These are phyloP conservation scores for Acrodontium crateriforme DNA, from an alignment of 2,329 filamentous ascomycete species.

Conservation along the genomic window DNA sequence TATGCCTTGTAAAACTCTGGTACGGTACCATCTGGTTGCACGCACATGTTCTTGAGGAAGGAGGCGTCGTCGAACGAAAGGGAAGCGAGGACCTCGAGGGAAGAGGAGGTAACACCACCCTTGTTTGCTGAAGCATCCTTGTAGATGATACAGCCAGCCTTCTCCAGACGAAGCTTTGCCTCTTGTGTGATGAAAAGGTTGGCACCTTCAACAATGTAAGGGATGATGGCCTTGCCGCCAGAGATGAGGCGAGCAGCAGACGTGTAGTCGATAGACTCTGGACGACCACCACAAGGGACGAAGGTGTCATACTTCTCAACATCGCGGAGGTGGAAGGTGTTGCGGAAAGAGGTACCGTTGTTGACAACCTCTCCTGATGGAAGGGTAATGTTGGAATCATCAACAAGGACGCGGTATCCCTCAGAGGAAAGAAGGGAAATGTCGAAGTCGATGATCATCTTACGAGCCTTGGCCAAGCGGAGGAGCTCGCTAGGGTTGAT, in stretches of 20 bases:
- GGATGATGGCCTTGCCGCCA: constrained; percentile 73
- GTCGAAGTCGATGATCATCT: constrained; percentile 85
- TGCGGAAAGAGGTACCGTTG: constrained; percentile 92
- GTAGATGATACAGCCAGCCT: constrained; percentile 88
- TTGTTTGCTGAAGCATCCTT: constrained; percentile 99
- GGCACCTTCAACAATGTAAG: constrained; percentile 94
- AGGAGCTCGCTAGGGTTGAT: constrained; percentile 71
- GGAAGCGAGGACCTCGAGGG: constrained; percentile 86
- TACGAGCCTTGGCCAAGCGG: constrained; percentile 70
- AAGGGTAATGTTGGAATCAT: constrained; percentile 78
- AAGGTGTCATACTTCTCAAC: constrained; percentile 64
- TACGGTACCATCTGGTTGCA: constrained; percentile 58
- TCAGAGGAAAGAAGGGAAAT: constrained; percentile 68
- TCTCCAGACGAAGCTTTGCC: constrained; percentile 86
- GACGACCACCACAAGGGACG: constrained; percentile 89
- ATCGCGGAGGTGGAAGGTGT: constrained; percentile 82
- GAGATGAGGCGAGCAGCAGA: constrained; percentile 78
- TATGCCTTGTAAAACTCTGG: constrained; percentile 90
- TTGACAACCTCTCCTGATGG: constrained; percentile 73
- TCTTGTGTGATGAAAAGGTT: constrained; percentile 99
- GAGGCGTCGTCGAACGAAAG: constrained; percentile 83
- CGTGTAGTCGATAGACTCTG: constrained; percentile 88
- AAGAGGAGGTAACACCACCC: constrained; percentile 93
- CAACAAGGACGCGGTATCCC: constrained; percentile 83
- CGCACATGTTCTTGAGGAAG: constrained; percentile 91